Evolutionary conservation across 352 stramenopile genomes (phyloP).

Genomic region (Globisporangium perplexum): DNA sequence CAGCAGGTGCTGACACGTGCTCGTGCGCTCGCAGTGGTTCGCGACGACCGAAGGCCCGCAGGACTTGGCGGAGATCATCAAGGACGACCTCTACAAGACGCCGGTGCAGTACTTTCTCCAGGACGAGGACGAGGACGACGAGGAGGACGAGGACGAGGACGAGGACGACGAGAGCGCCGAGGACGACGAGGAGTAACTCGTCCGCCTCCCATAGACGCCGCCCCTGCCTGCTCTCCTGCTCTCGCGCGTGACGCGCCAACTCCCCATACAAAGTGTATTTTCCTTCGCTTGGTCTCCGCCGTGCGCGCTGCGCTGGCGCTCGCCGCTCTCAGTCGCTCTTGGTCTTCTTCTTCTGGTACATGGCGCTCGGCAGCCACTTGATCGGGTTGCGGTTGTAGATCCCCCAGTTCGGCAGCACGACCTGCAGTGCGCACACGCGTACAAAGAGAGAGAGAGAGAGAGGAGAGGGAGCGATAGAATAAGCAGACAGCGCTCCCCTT

Average conservation of each 20-base stretch:
- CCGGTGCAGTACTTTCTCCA: slow-evolving; percentile 53
- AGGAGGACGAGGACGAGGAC: slow-evolving; percentile 13
- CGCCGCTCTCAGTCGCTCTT: slow-evolving; percentile 18
- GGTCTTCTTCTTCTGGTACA: slow-evolving; percentile 68
- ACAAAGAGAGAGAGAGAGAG: neutral
- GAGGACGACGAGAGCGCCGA: slow-evolving; percentile 9
- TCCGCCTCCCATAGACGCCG: neutral
- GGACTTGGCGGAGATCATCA: slow-evolving; percentile 68
- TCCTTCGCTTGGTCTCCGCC: neutral
- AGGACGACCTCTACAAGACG: slow-evolving; percentile 78
- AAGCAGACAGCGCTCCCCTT: no score
- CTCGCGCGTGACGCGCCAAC: no score
- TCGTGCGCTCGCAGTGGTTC: slow-evolving; percentile 36
- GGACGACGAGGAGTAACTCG: slow-evolving; percentile 17
- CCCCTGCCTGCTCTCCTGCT: no score
- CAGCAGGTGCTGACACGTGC: neutral
- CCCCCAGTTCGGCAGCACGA: slow-evolving; percentile 76
- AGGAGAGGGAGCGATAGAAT: neutral
- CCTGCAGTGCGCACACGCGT: slow-evolving; percentile 15
- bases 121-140: slow-evolving; percentile 37
- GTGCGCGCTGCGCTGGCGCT: neutral
- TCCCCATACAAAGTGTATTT: neutral
- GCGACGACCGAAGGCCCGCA: slow-evolving; percentile 43
- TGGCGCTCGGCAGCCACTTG: slow-evolving; percentile 72
- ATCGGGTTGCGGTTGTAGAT: slow-evolving; percentile 84